Percentiles rank a stretch among this genome's conserved stretches.
Evolutionary conservation across 805 yeast genomes (phyloP).

Genomic region (Cyberlindnera euphorbiae): DNA sequence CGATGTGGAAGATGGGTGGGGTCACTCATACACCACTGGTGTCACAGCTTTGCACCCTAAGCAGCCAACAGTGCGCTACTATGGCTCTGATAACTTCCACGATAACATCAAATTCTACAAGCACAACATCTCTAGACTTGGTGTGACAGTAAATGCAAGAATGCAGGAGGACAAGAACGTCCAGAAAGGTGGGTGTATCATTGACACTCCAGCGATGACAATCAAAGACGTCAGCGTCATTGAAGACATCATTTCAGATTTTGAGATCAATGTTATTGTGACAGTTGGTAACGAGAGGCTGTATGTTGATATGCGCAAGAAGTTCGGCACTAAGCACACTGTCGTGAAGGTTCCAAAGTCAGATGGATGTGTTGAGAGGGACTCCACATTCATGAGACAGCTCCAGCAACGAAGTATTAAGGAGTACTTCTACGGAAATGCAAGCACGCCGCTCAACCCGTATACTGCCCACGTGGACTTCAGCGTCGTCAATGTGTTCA

Average conservation of each 20-base stretch:
- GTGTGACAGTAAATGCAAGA: slow-evolving; percentile 36
- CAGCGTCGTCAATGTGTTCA: slow-evolving; percentile 55
- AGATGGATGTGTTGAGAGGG: slow-evolving; percentile 74
- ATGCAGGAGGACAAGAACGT: slow-evolving; percentile 44
- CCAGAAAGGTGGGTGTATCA: slow-evolving; percentile 51
- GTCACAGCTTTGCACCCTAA: slow-evolving; percentile 76
- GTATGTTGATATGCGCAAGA: slow-evolving; percentile 55
- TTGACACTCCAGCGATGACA: slow-evolving; percentile 69
- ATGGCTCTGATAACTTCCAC: slow-evolving; percentile 58
- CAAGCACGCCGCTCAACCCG: slow-evolving; percentile 68
- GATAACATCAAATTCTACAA: slow-evolving; percentile 41
- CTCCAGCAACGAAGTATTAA: slow-evolving; percentile 72
- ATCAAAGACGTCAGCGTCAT: slow-evolving; percentile 48
- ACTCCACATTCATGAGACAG: slow-evolving; percentile 62
- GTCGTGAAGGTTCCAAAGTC: slow-evolving; percentile 60
- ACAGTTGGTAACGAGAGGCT: slow-evolving; percentile 76
- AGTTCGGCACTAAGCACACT: slow-evolving; percentile 34
- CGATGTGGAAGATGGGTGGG: slow-evolving; percentile 76
- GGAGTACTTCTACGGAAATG: slow-evolving; percentile 86
- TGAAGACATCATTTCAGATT: slow-evolving; percentile 53
- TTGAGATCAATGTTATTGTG: slow-evolving; percentile 53
- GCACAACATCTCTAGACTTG: slow-evolving; percentile 26
- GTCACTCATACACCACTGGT: slow-evolving; percentile 73
- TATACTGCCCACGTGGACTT: slow-evolving; percentile 73
- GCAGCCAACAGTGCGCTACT: slow-evolving; percentile 81